Base-by-base conservation (phyloP, 176 grass and related monocot genomes). In the Oryza nivara region DNA sequence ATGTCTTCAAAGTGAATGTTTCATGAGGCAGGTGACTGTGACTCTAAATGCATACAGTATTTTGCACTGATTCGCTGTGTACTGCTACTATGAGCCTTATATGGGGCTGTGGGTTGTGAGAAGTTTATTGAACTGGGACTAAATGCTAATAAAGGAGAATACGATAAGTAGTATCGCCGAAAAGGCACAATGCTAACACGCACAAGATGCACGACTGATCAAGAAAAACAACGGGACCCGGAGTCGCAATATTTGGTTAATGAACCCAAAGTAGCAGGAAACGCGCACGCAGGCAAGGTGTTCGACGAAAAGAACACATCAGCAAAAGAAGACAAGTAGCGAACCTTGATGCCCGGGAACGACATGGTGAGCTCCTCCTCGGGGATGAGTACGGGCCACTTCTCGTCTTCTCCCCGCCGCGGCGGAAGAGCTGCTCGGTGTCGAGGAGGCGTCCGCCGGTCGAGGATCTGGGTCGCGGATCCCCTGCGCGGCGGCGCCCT, bases 391-490 rank as follows among this genome's bases (percentile, higher is more conserved):
- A 98, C 89, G 6, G 96, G 96, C 96, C 96, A 98, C 28, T 28
- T 28, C 28, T 28, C 0, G 28, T 28, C 20, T 82, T 65, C 73
- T 95, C 26, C 26, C 96, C 93, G 3, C 85, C 96, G 0, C 95
- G 91, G 32, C 96, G 89, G 86, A 95, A 98, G 87, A 98, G 91
- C 81, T 95, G 91, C 72, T 98, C 89, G 2, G 89, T 98, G 83
- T 98, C 93, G 9, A 95, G 90, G 41, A 98, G 78, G 38, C 83
- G 87, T 11, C 96, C 96, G 3, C 89, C 28, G 82, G 49, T 85
- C 74, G 49, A 95, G 91, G 85, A 98, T 98, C 86, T 86, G 3
- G 89, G n/a, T 98, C 72, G 30, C 82, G 85, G 77, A 98, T 90
- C 44, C 72, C 80, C 91, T 95, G 96, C 68, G 91, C 91, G 10